These are phyloP conservation scores for Golubevia sp. DNA, from an alignment of 1,284 basidiomycete genomes.

Conservation along the genomic window DNA sequence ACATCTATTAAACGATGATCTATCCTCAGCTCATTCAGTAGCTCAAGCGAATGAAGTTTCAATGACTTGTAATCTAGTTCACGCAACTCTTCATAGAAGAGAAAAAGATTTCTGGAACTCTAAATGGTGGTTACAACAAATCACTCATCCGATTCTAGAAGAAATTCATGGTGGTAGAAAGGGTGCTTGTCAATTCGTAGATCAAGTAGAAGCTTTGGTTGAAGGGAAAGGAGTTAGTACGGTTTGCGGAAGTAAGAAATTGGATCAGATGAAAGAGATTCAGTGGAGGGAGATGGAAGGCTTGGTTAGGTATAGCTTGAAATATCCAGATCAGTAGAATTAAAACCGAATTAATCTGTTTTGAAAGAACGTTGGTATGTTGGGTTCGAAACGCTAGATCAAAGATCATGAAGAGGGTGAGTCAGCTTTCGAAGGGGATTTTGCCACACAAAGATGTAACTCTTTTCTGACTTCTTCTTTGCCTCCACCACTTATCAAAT, in stretches of 20 bases:
- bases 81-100: conserved; percentile 32
- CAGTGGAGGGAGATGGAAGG: neutral
- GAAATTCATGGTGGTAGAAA: conserved; percentile 9
- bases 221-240: conserved; percentile 17
- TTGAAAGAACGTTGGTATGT: too few relatives aligned
- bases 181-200: conserved; percentile 29
- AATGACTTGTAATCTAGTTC: conserved; percentile 22
- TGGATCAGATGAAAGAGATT: neutral
- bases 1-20: conserved; percentile 38
- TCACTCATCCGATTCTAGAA: conserved; percentile 16
- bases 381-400: too few relatives aligned
- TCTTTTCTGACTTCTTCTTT: too few relatives aligned
- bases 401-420: too few relatives aligned
- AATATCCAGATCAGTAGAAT: too few relatives aligned
- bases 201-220: conserved; percentile 21
- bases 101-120: conserved; percentile 43
- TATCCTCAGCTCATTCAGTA: conserved; percentile 24
- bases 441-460: too few relatives aligned
- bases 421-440: too few relatives aligned
- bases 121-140: conserved; percentile 35
- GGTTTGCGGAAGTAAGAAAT: conserved; percentile 23
- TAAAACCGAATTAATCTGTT: too few relatives aligned
- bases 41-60: conserved; percentile 30
- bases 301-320: neutral
- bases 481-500: too few relatives aligned